Evolutionary conservation across 192 early-diverging fungal species (phyloP), one percentile per base, ranked within the genome.

Genomic region (Coemansia sp.): DNA sequence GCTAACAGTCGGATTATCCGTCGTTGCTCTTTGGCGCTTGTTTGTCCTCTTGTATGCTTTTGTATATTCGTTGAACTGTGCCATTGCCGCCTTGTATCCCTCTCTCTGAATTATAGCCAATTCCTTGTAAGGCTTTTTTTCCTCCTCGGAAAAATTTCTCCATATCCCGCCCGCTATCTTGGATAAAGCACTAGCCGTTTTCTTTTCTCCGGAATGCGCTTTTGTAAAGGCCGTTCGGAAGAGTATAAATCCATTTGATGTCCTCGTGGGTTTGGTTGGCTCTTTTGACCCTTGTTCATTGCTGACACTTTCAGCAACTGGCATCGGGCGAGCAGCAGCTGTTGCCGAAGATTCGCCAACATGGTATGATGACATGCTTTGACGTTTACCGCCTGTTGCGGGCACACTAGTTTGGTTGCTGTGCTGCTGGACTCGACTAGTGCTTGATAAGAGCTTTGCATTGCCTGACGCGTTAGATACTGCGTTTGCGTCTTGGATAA

Each of bases 11-110:
- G 29, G 56, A 15, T 12, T n/a, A 8, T 38, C 38, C 12, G 21
- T 24, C 56, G 21, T n/a, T 37, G 25, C 56, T 57, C 38, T 90
- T 62, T 91, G 88, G 39, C 72, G 69, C 32, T 89, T 90, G 69
- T 15, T 90, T 77, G 23, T 70, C 69, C 57, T 89, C 90, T 65
- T 92, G 90, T 52, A 65, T 8, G 87, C 86, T 48, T 79, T 82
- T 39, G 32, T 87, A 56, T 24, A 69, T 61, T 78, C 85, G 90
- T 22, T 78, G 85, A 22, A 65, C 63, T 45, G 11, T 12, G 41
- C 41, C 41, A 15, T n/a, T 5, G 7, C 9, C 3, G 15, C 14
- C 7, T 15, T 12, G 9, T 45, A 45, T 45, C 1, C 14, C 41
- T n/a, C 41, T 9, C 2, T 45, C 11, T 5, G 41, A 12, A 12